Base-by-base conservation (phyloP, 2,329 filamentous ascomycete species). In the Gnomoniopsis smithogilvyi region DNA sequence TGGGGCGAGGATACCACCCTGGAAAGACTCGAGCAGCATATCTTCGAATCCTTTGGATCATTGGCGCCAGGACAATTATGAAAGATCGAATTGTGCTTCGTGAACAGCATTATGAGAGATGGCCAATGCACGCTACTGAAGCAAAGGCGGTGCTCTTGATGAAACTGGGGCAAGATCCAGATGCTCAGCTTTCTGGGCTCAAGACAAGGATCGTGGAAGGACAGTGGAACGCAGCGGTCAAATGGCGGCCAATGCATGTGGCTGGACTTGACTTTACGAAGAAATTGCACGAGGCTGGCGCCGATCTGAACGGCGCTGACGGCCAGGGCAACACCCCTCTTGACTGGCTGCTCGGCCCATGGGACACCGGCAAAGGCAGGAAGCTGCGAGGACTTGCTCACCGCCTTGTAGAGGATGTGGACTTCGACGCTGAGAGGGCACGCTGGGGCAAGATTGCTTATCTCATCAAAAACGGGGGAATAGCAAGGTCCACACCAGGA, bases 401-500 rank as follows among this genome's bases (percentile, higher is more conserved):
- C 24, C 24, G 17, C 7, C 11, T 51, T 24, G 15, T 14, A 6
- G 38, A 43, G 11, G 26, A 30, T 8, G 38, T 43, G 6, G 38
- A 43, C 11, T 3, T 4, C n/a, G 38, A 15, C 15, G 14, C 15
- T 43, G 3, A 17, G n/a, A 43, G 38, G n/a, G 11, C 4, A 6
- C 38, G n/a, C 11, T 43, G 38, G 38, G 38, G 38, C 38, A 43
- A 43, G 38, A 43, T 43, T 6, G 14, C 38, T 3, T 43, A 43
- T 12, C 38, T 43, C 11, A 19, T 43, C 6, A 14, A 43, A 6
- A 17, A 19, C 11, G 38, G 38, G 3, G 38, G 38, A 6, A 73
- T 68, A 68, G 70, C 56, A 66, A 69, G 17, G 59, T 67, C 33
- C 65, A 67, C 33, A 61, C 64, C 30, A 60, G 62, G 17, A 57